Evolutionary conservation across 768 basidiomycete genomes (phyloP).

Genomic region (Scleroderma bovista): DNA sequence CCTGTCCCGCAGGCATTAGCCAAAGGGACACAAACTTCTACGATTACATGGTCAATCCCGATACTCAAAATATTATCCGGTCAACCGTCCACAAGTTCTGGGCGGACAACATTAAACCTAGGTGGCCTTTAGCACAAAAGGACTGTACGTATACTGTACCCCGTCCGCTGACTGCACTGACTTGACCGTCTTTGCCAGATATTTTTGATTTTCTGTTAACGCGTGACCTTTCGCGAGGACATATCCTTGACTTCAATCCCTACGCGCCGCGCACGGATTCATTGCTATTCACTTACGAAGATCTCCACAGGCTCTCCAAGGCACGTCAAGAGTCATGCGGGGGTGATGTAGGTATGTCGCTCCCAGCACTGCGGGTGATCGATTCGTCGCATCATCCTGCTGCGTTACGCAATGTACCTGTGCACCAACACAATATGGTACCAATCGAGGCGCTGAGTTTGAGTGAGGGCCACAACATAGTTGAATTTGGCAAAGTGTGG

Average conservation of each 20-base stretch:
- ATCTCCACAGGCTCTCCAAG: constrained; percentile 43
- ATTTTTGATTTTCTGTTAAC: constrained; percentile 84
- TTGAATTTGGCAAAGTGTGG: constrained; percentile 69
- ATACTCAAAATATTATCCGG: constrained; percentile 48
- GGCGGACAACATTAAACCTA: constrained; percentile 55
- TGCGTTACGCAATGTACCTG: constrained; percentile 61
- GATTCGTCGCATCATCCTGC: constrained; percentile 71
- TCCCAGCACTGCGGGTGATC: constrained; percentile 57
- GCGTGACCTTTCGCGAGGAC: constrained; percentile 66
- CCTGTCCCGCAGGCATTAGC: constrained; percentile 53
- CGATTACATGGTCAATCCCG: constrained; percentile 69
- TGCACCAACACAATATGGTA: constrained; percentile 83
- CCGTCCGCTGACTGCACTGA: background rate
- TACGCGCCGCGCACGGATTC: constrained; percentile 84
- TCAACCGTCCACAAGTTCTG: constrained; percentile 56
- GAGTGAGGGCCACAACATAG: constrained; percentile 65
- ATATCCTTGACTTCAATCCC: constrained; percentile 90
- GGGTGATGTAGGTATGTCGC: constrained; percentile 1
- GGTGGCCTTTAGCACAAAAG: constrained; percentile 45
- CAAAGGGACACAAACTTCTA: constrained; percentile 91
- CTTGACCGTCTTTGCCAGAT: constrained; percentile 34
- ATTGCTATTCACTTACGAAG: constrained; percentile 78
- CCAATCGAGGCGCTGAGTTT: constrained; percentile 84
- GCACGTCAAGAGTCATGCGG: background rate
- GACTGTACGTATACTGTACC: constrained; percentile 53